phyloP scores from a whole-genome alignment of 2,329 filamentous ascomycete genomes.

The Xylaria sp. region DNA sequence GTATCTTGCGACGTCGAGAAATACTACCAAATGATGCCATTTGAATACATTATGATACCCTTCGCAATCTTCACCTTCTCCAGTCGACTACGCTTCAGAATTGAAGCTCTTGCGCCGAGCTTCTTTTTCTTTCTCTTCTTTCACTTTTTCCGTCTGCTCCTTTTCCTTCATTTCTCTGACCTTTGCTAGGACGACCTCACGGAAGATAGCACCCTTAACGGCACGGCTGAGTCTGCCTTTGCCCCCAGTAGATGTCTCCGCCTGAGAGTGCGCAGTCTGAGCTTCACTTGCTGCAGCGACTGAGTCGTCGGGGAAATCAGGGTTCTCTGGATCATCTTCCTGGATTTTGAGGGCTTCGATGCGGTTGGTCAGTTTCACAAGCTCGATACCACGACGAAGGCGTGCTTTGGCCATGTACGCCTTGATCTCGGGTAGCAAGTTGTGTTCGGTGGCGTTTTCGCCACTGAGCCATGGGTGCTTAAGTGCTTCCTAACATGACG shows the following conservation, averaged over 20 bases:
- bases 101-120: slow-evolving; percentile 46
- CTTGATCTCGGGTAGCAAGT: slow-evolving; percentile 95
- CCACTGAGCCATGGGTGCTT: slow-evolving; percentile 89
- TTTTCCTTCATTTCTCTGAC: slow-evolving; percentile 90
- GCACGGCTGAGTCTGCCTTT: slow-evolving; percentile 55
- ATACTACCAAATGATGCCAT: neutral
- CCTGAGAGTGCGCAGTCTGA: slow-evolving; percentile 42
- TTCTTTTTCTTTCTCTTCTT: slow-evolving; percentile 62
- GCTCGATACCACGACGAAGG: slow-evolving; percentile 90
- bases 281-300: slow-evolving; percentile 59
- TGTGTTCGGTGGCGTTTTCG: slow-evolving; percentile 90
- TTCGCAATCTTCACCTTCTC: neutral
- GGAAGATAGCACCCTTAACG: slow-evolving; percentile 78
- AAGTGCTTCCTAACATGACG: slow-evolving; percentile 67
- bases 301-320: slow-evolving; percentile 71
- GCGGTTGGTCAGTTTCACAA: slow-evolving; percentile 93
- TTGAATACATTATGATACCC: neutral
- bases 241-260: slow-evolving; percentile 43
- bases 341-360: slow-evolving; percentile 94
- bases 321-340: slow-evolving; percentile 80
- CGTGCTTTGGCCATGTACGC: slow-evolving; percentile 91
- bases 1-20: neutral
- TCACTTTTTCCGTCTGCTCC: slow-evolving; percentile 74
- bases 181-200: slow-evolving; percentile 92
- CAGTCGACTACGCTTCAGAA: slow-evolving; percentile 23